Percentiles rank a stretch among this genome's conserved stretches.
These are phyloP conservation scores for Hydrangea macrophylla DNA, from an alignment of 148 eudicot genomes.

Conservation along the genomic window DNA sequence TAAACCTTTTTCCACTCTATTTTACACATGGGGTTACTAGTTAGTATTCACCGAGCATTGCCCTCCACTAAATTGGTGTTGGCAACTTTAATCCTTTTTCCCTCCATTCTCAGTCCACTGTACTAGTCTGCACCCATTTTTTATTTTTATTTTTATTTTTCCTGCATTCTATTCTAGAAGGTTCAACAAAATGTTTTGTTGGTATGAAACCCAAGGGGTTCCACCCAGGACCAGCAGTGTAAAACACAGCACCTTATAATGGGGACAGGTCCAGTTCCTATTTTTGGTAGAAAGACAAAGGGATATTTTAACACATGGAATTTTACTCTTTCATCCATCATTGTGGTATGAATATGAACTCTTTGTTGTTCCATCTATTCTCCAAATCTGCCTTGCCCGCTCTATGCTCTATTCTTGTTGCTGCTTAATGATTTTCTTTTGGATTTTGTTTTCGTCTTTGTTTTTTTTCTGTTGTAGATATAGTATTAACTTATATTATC, in stretches of 20 bases:
- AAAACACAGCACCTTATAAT: background rate
- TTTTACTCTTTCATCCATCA: background rate
- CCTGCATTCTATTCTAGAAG: no score
- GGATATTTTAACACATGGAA: background rate
- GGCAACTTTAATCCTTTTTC: background rate
- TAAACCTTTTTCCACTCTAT: background rate
- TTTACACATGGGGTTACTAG: no score
- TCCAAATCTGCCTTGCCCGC: slow-evolving; percentile 7
- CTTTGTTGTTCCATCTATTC: background rate
- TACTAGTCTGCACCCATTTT: background rate
- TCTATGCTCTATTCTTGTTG: no score
- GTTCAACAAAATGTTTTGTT: background rate
- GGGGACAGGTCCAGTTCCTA: background rate
- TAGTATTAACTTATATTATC: slow-evolving; percentile 2
- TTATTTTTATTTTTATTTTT: background rate
- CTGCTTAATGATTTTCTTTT: no score
- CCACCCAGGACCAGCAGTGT: background rate
- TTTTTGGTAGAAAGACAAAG: background rate
- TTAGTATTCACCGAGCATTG: no score
- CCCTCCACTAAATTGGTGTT: background rate
- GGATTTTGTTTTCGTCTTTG: no score
- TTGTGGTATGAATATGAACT: background rate
- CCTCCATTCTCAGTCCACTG: background rate
- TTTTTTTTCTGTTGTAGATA: background rate
- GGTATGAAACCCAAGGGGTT: background rate